These are phyloP conservation scores for Trametes versicolor DNA, from an alignment of 1,284 basidiomycete species.

Conservation along the genomic window DNA sequence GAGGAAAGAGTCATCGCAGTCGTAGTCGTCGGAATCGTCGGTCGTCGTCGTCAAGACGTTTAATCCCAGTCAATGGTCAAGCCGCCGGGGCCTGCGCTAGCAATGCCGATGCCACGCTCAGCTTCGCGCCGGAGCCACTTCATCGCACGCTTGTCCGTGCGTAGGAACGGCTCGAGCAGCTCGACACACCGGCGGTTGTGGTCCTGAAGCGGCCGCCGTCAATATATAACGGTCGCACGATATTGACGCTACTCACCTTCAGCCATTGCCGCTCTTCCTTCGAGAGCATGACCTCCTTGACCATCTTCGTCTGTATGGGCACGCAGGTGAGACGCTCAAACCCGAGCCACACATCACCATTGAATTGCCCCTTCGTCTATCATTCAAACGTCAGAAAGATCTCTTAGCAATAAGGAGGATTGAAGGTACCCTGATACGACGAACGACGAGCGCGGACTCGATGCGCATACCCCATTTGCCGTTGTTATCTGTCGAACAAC, in stretches of 20 bases:
- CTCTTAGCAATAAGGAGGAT: slow-evolving; percentile 23
- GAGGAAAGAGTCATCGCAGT: neutral
- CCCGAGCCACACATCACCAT: slow-evolving; percentile 80
- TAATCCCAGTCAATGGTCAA: slow-evolving; percentile 82
- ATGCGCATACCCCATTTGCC: slow-evolving; percentile 91
- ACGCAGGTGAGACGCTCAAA: slow-evolving; percentile 93
- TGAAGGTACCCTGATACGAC: slow-evolving; percentile 65
- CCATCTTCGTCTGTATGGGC: slow-evolving; percentile 93
- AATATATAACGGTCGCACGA: neutral
- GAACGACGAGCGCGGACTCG: slow-evolving; percentile 84
- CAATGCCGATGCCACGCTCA: slow-evolving; percentile 74
- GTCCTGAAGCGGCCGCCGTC: slow-evolving; percentile 52
- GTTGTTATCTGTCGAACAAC: slow-evolving; percentile 67
- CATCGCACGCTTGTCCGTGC: slow-evolving; percentile 82
- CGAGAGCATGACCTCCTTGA: slow-evolving; percentile 85
- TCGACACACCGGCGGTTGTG: slow-evolving; percentile 87
- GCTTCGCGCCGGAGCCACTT: slow-evolving; percentile 85
- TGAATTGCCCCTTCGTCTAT: slow-evolving; percentile 78
- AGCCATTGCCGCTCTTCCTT: slow-evolving; percentile 92
- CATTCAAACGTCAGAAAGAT: neutral
- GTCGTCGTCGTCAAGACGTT: slow-evolving; percentile 12
- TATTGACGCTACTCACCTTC: slow-evolving; percentile 60
- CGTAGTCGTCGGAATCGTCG: neutral
- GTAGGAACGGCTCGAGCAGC: slow-evolving; percentile 76
- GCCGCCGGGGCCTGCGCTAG: slow-evolving; percentile 66